Base-by-base conservation (phyloP, 2,329 filamentous ascomycete species). In the Mycosphaerelloides madeirae region DNA sequence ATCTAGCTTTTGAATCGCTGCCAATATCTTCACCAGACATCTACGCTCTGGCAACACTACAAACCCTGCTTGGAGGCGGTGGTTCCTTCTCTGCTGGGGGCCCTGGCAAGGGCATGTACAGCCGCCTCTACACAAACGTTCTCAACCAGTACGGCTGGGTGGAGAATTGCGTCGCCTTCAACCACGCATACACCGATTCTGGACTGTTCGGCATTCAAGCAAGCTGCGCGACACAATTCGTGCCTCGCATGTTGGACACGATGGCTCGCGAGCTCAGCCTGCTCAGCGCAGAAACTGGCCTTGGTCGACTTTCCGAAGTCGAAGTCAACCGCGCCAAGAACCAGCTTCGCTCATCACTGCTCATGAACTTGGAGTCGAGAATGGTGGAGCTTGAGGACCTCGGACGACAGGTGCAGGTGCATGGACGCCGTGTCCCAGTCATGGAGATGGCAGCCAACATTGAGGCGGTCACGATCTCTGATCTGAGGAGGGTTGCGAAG, bases 101-200 rank as follows among this genome's bases (percentile, higher is more conserved):
- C 0, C 93, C 93, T 3, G 93, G 93, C 41, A 98, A 98, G 74
- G 93, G 93, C 66, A 98, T 98, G 93, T 97, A 97, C 75, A 95
- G 87, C 29, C 85, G 93, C 11, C 80, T 98, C 7, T 98, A 96
- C 75, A 97, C 90, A 52, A 95, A 96, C 65, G 91, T 97, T 0
- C 79, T 98, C 40, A 98, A 98, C 73, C 90, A 97, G 70, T 84
- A 95, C 70, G 88, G 86, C 57, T 98, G 91, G 91, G 88, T 98
- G 19, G 93, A 98, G 71, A 90, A 83, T 49, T 97, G 93, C 70
- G 78, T 95, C 40, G 85, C 91, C 22, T 97, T 97, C 75, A 97
- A 97, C 75, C 90, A 97, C 75, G 87, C 86, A 36, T 98, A 98
- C 76, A 93, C 87, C 0, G 93, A 98, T 68, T 90, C 85, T 6